Evolutionary conservation across 106 monocot genomes (phyloP).

Genomic region (Platanthera zijinensis): DNA sequence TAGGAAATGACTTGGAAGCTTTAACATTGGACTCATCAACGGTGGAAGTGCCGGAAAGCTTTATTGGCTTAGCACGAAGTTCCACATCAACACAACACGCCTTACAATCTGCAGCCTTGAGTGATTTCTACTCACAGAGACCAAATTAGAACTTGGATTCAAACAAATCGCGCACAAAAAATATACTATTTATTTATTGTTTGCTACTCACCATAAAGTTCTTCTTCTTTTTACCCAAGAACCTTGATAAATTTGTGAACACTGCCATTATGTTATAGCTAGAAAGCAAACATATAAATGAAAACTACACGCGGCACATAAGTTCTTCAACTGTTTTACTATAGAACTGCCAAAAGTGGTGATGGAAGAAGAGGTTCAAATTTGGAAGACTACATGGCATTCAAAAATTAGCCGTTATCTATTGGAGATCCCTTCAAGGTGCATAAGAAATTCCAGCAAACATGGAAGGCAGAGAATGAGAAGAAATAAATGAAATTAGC

Average conservation of each 20-base stretch:
- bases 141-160: not conserved
- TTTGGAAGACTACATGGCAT: not conserved
- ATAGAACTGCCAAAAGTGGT: not conserved
- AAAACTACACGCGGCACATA: not conserved
- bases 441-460: constrained; percentile 19
- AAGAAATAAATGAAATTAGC: constrained; percentile 16
- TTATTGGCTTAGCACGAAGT: constrained; percentile 26
- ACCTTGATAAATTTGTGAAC: constrained; percentile 42
- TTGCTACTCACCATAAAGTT: constrained; percentile 31
- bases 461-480: constrained; percentile 21
- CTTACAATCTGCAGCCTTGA: constrained; percentile 11
- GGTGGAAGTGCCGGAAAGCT: constrained; percentile 6
- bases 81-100: not conserved
- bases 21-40: not conserved
- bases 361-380: not conserved
- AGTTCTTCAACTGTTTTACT: not conserved
- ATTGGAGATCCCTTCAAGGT: constrained; percentile 34
- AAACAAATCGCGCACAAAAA: not conserved
- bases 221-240: constrained; percentile 58
- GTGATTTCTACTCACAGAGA: constrained; percentile 17
- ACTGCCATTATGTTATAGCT: constrained; percentile 23
- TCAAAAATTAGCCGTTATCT: constrained; percentile 38
- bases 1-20: not conserved
- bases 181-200: not conserved
- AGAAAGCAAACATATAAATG: not conserved